Percentiles rank a stretch among this genome's conserved stretches.
Evolutionary conservation across 495 filamentous ascomycete species (phyloP).

Genomic region (Xylaria bambusicola): DNA sequence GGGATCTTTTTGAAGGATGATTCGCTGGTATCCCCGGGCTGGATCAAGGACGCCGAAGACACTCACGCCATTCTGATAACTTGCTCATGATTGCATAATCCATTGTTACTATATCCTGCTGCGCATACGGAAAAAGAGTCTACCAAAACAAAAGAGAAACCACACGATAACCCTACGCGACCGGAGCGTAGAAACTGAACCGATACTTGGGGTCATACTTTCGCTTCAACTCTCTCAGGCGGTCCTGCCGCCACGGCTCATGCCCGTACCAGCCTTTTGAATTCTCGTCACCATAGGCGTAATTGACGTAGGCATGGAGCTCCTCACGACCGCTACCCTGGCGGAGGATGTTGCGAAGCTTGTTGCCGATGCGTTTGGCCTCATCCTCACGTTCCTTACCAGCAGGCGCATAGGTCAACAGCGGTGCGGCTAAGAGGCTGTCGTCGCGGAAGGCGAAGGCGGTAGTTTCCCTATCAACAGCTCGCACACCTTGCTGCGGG

Average conservation of each 20-base stretch:
- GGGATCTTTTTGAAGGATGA: too few species aligned
- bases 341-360: constrained; percentile 46
- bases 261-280: constrained; percentile 26
- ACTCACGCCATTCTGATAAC: too few species aligned
- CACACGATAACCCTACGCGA: too few species aligned
- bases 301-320: constrained; percentile 37
- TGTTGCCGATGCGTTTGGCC: constrained; percentile 37
- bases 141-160: too few species aligned
- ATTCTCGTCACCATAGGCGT: constrained; percentile 41
- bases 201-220: constrained; percentile 29
- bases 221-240: constrained; percentile 30
- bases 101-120: too few species aligned
- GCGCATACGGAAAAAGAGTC: too few species aligned
- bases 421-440: constrained; percentile 47
- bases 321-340: constrained; percentile 31
- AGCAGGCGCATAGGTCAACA: constrained; percentile 42
- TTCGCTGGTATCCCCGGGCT: too few species aligned
- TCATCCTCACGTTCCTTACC: constrained; percentile 33
- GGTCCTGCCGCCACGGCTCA: constrained; percentile 38
- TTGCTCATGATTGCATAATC: too few species aligned
- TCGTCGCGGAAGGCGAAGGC: constrained; percentile 39
- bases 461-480: constrained; percentile 31
- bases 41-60: too few species aligned
- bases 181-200: constrained; percentile 45
- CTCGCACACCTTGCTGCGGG: constrained; percentile 47